Percentiles rank a stretch among this genome's conserved stretches.
Evolutionary conservation across 176 grass and related monocot genomes (phyloP).

Genomic region (Leersia perrieri): DNA sequence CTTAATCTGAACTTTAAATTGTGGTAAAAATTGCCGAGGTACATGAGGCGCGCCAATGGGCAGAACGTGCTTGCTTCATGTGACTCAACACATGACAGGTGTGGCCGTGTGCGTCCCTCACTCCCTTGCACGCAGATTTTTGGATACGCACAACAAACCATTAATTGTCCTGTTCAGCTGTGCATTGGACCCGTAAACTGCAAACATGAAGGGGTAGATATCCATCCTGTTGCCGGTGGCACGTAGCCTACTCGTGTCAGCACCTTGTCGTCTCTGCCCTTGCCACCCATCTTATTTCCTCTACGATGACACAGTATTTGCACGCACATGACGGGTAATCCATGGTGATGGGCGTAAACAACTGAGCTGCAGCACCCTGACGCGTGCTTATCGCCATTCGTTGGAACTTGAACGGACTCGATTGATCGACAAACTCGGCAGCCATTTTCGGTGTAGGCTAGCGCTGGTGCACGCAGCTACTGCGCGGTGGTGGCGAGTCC

Average conservation of each 20-base stretch:
- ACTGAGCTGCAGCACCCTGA: not conserved
- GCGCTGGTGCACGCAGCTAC: not conserved
- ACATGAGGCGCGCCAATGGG: not conserved
- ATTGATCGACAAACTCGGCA: not conserved
- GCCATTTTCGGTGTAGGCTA: not conserved
- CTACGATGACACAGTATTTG: not conserved
- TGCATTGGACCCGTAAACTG: slow-evolving; percentile 9
- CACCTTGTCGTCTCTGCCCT: not conserved
- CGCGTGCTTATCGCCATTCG: not conserved
- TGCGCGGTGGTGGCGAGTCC: not conserved
- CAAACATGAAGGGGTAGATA: not conserved
- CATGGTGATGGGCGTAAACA: too few relatives aligned
- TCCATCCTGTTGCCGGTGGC: slow-evolving; percentile 4
- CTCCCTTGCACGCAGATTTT: not conserved
- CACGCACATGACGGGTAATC: not conserved
- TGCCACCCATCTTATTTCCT: not conserved
- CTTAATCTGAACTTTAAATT: too few relatives aligned
- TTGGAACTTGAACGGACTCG: not conserved
- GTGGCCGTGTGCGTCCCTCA: not conserved
- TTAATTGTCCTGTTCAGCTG: slow-evolving; percentile 13
- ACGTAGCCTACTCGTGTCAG: slow-evolving; percentile 37
- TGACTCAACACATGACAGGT: not conserved
- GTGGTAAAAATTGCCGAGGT: not conserved
- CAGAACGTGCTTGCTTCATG: not conserved
- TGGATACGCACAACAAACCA: not conserved